Base-by-base conservation (phyloP, 2,329 filamentous ascomycete species). In the Dactylellina leptospora region DNA sequence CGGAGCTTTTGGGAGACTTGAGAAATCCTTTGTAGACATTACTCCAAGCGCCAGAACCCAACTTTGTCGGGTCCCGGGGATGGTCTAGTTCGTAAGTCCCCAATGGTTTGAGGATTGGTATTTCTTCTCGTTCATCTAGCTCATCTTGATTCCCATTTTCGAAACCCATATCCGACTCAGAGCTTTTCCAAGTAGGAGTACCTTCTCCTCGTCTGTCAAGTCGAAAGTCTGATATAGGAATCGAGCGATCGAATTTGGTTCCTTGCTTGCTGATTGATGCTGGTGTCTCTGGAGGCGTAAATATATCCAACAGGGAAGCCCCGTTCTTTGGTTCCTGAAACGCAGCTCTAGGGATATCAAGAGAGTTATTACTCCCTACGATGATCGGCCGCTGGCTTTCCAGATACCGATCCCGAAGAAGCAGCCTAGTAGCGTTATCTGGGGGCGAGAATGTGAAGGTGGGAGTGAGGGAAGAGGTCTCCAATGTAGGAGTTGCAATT, bases 21-120 rank as follows among this genome's bases (percentile, higher is more conserved):
- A 59, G 47, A 54, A 74, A 27, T 9, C 63, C 73, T 30, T 48
- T 38, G 55, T 66, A 60, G 0, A 77, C 76, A 22, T 48, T 64
- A 13, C 75, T 75, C 76, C 76, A 77, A 13, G 73, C 76, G 3
- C 76, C 76, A 9, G 62, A 71, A 13, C 76, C 76, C 25, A 76
- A 73, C 20, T 71, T 70, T 10, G 61, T 56, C 1, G 68, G 28
- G 20, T 66, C 47, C 13, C 27, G 50, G 4, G 64, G 18, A 44
- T 70, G 28, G 25, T 70, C 64, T 8, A 70, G 50, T 22, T 70
- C 48, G 23, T 62, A 70, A 5, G 11, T 6, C 9, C 58, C 64
- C 6, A 18, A 36, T 11, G 44, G 56, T 23, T 61, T 27, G 2
- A 70, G 44, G 8, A 70, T 44, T n/a, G 23, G 20, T 6, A 40